Evolutionary conservation across 768 basidiomycete genomes (phyloP).

Genomic region (Daedaleopsis nitida): DNA sequence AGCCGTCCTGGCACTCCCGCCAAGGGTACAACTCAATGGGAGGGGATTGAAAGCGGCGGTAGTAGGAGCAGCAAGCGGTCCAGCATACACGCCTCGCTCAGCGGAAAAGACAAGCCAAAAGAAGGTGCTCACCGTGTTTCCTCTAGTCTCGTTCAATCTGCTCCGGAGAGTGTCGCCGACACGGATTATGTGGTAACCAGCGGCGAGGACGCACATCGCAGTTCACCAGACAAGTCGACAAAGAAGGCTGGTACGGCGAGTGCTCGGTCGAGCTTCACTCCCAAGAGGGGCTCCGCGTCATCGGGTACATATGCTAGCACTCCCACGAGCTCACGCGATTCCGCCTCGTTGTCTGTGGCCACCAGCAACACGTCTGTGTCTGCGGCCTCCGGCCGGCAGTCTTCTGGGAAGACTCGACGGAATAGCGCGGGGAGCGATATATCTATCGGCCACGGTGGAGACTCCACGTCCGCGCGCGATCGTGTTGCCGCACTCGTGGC

Average conservation of each 20-base stretch:
- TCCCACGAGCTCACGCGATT: constrained; percentile 84
- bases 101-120: constrained; percentile 45
- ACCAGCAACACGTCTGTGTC: constrained; percentile 81
- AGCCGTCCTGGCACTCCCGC: constrained; percentile 73
- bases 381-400: constrained; percentile 71
- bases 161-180: constrained; percentile 39
- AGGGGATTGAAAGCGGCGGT: constrained; percentile 54
- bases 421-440: constrained; percentile 89
- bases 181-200: constrained; percentile 48
- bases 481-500: constrained; percentile 62
- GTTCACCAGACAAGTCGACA: constrained; percentile 60
- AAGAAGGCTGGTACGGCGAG: constrained; percentile 62
- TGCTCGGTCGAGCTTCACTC: constrained; percentile 74
- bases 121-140: constrained; percentile 39
- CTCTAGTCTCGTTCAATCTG: constrained; percentile 37
- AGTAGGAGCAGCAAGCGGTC: constrained; percentile 39
- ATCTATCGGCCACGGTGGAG: constrained; percentile 72
- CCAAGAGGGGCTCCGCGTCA: constrained; percentile 87
- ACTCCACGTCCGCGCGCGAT: constrained; percentile 65
- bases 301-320: constrained; percentile 85
- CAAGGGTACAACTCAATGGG: constrained; percentile 71
- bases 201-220: constrained; percentile 50
- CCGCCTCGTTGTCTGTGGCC: constrained; percentile 75
- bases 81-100: constrained; percentile 42
- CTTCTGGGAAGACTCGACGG: constrained; percentile 60